Conservation (phyloP, 768 basidiomycete genomes). For the Melanogaster broomeanus region DNA sequence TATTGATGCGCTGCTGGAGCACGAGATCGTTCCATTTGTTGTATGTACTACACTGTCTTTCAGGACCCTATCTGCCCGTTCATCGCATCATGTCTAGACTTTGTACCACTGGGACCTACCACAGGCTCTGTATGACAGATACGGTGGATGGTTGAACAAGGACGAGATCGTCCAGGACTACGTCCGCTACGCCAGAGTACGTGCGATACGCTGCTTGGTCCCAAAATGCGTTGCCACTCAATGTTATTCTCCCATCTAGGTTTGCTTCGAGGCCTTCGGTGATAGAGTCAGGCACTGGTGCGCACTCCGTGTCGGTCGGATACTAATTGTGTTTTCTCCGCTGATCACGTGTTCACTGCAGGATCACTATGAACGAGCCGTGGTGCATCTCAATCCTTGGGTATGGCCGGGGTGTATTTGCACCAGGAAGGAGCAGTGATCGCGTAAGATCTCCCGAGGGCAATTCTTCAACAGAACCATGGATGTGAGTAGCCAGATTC, state of each 20-base stretch:
- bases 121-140: conserved; percentile 69
- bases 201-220: conserved; percentile 22
- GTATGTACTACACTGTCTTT: conserved; percentile 37
- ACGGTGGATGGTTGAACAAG: conserved; percentile 76
- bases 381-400: conserved; percentile 72
- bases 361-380: conserved; percentile 78
- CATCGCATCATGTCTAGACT: conserved; percentile 42
- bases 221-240: background rate
- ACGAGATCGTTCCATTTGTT: conserved; percentile 68
- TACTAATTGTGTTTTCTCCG: conserved; percentile 15
- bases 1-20: conserved; percentile 64
- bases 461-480: conserved; percentile 66
- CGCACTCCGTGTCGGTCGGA: conserved; percentile 4
- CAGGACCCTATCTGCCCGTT: background rate
- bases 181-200: conserved; percentile 54
- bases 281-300: conserved; percentile 78
- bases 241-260: conserved; percentile 30
- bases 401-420: conserved; percentile 72
- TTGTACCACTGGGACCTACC: conserved; percentile 83
- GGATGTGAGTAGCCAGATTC: conserved; percentile 52
- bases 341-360: conserved; percentile 28
- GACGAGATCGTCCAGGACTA: conserved; percentile 70
- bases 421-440: conserved; percentile 69
- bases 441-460: conserved; percentile 59
- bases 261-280: conserved; percentile 76